Base-by-base conservation (phyloP, 1,284 basidiomycete genomes). In the Rhodotorula glutinis region DNA sequence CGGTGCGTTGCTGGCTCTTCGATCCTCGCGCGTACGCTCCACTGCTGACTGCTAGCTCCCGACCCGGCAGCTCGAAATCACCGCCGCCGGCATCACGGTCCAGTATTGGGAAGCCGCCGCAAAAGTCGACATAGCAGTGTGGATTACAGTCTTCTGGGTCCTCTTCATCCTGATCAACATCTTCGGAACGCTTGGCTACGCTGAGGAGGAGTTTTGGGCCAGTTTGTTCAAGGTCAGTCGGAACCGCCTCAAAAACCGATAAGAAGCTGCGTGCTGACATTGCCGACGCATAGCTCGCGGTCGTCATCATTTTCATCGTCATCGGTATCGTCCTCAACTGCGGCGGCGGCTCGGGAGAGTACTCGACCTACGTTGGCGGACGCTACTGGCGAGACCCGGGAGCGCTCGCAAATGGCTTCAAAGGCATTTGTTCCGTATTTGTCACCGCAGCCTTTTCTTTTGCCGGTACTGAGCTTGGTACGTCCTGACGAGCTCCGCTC, bases 371-470 rank as follows among this genome's bases (percentile, higher is more conserved):
- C 60, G 55, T 72, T 27, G 69, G 70, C 2, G 67, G 77, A 13
- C 54, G 65, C 16, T 69, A 76, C 64, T 80, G 75, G 76, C 60
- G 75, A 3, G 63, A 77, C 62, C 80, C 80, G 0, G 80, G 80
- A 30, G 77, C 78, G 0, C 78, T 80, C 57, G 76, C 79, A 9
- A 80, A 81, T 67, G 81, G 81, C 2, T 81, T 82, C 80, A 80
- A 80, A 67, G 81, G 80, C 57, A 78, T 91, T 74, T 79, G 89
- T 61, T 51, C 63, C 10, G 67, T 65, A 0, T 51, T 44, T 27
- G 38, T 90, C 29, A 88, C 90, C 0, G 75, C 75, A 16, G 75
- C 71, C 3, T 76, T 76, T 69, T 73, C 71, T 2, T 76, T 75
- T 56, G 74, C 43, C 43, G 75, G 79, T 54, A 79, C 75, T 19